Percentiles rank a stretch among this genome's conserved stretches.
Evolutionary conservation across 1,284 basidiomycete species (phyloP).

Genomic region (Tremellales sp.): DNA sequence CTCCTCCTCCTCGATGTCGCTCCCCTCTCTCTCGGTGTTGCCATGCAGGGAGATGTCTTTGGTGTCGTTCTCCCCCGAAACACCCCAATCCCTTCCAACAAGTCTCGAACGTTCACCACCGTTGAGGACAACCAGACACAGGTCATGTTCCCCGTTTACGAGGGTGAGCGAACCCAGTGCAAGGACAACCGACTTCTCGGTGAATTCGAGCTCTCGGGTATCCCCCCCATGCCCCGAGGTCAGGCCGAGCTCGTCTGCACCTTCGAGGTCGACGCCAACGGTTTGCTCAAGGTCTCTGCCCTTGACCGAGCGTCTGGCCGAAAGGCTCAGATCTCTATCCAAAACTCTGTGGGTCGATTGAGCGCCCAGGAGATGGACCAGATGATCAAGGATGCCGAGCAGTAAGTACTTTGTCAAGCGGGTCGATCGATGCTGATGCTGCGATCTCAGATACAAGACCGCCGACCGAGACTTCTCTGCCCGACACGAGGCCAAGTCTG

Average conservation of each 20-base stretch:
- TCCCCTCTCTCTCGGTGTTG: slow-evolving; percentile 93
- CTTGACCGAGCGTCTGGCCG: slow-evolving; percentile 92
- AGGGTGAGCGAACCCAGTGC: slow-evolving; percentile 96
- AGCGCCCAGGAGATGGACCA: slow-evolving; percentile 92
- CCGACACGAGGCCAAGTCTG: slow-evolving; percentile 92
- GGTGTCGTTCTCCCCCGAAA: slow-evolving; percentile 95
- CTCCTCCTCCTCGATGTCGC: slow-evolving; percentile 93
- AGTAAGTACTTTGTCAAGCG: slow-evolving; percentile 38
- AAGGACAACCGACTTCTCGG: slow-evolving; percentile 95
- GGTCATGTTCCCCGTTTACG: slow-evolving; percentile 97
- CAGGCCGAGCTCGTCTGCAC: slow-evolving; percentile 94
- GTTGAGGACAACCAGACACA: slow-evolving; percentile 98
- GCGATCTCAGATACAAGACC: slow-evolving; percentile 62
- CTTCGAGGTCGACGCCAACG: slow-evolving; percentile 97
- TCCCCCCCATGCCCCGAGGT: slow-evolving; percentile 93
- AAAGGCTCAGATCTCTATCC: slow-evolving; percentile 81
- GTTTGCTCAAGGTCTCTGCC: slow-evolving; percentile 86
- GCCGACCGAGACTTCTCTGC: slow-evolving; percentile 96
- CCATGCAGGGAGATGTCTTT: slow-evolving; percentile 97
- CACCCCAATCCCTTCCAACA: slow-evolving; percentile 96
- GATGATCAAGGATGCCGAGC: slow-evolving; percentile 98
- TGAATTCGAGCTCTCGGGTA: slow-evolving; percentile 95
- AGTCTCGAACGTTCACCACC: slow-evolving; percentile 92
- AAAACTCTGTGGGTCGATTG: slow-evolving; percentile 89
- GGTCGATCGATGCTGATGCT: neutral